phyloP scores from a whole-genome alignment of 1,284 basidiomycete genomes.

The Nidula niveotomentosa region DNA sequence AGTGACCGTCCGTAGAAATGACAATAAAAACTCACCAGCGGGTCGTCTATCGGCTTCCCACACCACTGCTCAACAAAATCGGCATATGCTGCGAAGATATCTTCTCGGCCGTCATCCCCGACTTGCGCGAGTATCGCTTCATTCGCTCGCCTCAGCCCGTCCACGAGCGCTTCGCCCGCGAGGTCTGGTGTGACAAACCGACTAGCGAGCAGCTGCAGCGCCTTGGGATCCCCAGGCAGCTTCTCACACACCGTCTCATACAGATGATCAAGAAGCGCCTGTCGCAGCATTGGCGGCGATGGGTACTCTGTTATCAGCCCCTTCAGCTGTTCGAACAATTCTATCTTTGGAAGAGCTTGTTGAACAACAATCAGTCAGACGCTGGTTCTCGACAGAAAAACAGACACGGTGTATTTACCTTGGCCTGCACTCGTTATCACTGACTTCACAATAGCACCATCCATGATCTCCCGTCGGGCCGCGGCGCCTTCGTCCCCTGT shows the following conservation, averaged over 20 bases:
- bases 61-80: conserved; percentile 61
- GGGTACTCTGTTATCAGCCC: conserved; percentile 55
- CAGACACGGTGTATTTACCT: conserved; percentile 49
- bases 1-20: conserved; percentile 1
- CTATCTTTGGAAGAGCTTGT: conserved; percentile 56
- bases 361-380: conserved; percentile 10
- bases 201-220: conserved; percentile 52
- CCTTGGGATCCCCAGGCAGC: conserved; percentile 48
- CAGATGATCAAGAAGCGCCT: conserved; percentile 52
- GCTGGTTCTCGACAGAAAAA: too few relatives aligned
- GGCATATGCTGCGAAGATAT: conserved; percentile 48
- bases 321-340: conserved; percentile 59
- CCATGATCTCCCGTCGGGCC: conserved; percentile 62
- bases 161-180: conserved; percentile 49
- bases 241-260: conserved; percentile 44
- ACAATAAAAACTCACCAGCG: conserved; percentile 50
- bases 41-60: conserved; percentile 42
- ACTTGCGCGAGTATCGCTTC: conserved; percentile 43
- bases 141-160: conserved; percentile 57
- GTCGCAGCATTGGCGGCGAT: conserved; percentile 44
- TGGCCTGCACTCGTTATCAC: conserved; percentile 64
- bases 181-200: conserved; percentile 38
- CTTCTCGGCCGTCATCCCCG: conserved; percentile 22
- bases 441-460: conserved; percentile 70
- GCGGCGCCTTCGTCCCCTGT: conserved; percentile 39